Evolutionary conservation across 495 filamentous ascomycete genomes (phyloP).

Genomic region (Penicillium desertorum): DNA sequence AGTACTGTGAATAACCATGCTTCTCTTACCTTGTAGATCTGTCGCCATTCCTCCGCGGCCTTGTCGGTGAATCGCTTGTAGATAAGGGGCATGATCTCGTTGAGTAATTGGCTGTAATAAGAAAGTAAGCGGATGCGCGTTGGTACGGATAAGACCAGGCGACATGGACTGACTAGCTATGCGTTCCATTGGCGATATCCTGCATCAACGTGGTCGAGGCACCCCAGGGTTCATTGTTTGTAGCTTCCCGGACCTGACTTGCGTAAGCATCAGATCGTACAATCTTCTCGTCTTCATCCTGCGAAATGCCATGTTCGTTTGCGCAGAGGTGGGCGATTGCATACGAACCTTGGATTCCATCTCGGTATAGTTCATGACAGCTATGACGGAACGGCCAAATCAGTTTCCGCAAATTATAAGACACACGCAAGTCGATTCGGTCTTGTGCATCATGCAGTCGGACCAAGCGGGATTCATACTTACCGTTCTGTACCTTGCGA

Average conservation of each 20-base stretch:
- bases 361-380: slow-evolving; percentile 99
- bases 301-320: not conserved
- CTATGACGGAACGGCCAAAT: slow-evolving; percentile 47
- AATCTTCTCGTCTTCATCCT: slow-evolving; percentile 2
- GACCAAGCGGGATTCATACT: slow-evolving; percentile 16
- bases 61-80: slow-evolving; percentile 99
- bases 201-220: slow-evolving; percentile 89
- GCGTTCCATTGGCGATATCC: slow-evolving; percentile 96
- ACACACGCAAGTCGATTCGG: slow-evolving; percentile 17
- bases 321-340: slow-evolving; percentile 14
- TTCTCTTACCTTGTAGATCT: slow-evolving; percentile 84
- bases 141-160: slow-evolving; percentile 8
- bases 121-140: slow-evolving; percentile 20
- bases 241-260: slow-evolving; percentile 83
- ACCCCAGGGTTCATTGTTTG: slow-evolving; percentile 97
- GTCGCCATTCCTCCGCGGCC: slow-evolving; percentile 95
- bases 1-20: not conserved
- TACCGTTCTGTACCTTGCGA: slow-evolving; percentile 98
- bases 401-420: slow-evolving; percentile 7
- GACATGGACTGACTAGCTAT: slow-evolving; percentile 78
- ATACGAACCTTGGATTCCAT: slow-evolving; percentile 91
- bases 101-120: slow-evolving; percentile 76
- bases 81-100: slow-evolving; percentile 99
- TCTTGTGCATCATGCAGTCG: not conserved
- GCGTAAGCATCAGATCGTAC: slow-evolving; percentile 23